Conservation (phyloP, 148 eudicot species). For the Nepenthes mirabilis region DNA sequence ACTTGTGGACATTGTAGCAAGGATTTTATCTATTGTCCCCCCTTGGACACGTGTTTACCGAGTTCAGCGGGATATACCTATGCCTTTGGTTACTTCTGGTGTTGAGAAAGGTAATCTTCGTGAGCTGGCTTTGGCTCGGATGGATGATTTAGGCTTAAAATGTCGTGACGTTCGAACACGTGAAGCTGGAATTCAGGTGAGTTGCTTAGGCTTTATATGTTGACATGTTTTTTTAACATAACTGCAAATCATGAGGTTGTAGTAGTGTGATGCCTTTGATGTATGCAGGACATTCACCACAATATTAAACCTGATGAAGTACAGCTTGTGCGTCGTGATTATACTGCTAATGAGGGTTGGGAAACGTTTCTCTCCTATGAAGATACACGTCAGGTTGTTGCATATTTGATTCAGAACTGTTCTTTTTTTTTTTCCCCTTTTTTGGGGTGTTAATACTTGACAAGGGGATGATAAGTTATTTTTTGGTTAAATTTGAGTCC, state of each 20-base stretch:
- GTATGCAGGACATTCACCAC: conserved; percentile 83
- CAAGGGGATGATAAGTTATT: no score
- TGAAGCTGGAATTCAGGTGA: conserved; percentile 98
- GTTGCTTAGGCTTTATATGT: conserved; percentile 1
- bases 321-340: conserved; percentile 95
- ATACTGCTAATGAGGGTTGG: conserved; percentile 98
- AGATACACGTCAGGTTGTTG: conserved; percentile 76
- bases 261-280: background rate
- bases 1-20: conserved; percentile 93
- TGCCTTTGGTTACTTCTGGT: conserved; percentile 99
- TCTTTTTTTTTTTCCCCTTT: background rate
- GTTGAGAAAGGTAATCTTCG: conserved; percentile 99
- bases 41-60: conserved; percentile 99
- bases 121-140: conserved; percentile 93
- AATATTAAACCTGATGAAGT: conserved; percentile 94
- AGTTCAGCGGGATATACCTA: conserved; percentile 97
- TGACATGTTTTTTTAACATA: background rate
- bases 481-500: no score
- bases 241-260: background rate
- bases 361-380: conserved; percentile 96
- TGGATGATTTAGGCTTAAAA: conserved; percentile 95
- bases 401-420: background rate
- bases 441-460: no score
- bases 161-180: conserved; percentile 98
- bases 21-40: conserved; percentile 91